Base-by-base conservation (phyloP, 2,329 filamentous ascomycete species). In the Penicillium sp. region DNA sequence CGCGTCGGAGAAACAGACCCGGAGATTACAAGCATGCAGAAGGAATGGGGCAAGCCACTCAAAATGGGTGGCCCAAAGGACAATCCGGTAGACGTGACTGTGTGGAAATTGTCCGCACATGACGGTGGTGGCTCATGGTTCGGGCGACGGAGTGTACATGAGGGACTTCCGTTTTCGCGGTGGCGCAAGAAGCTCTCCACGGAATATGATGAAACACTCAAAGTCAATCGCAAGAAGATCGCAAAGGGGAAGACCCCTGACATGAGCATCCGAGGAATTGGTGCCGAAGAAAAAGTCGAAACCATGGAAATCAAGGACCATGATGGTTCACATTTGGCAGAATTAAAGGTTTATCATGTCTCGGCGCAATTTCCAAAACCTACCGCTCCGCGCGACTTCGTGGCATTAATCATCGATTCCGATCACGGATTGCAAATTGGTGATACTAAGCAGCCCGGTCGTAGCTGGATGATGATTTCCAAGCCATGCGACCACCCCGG, bases 51-150 rank as follows among this genome's bases (percentile, higher is more conserved):
- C 40, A 96, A 95, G 71, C 88, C 91, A 39, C 76, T 92, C 73
- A 73, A 71, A 40, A 56, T 71, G 45, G 74, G 90, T 51, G 84
- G 81, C 39, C 73, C 82, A 3, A 85, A 81, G 61, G 87, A 92
- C 18, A 94, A 95, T 66, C 89, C 90, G 0, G 78, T 90, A 8
- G 85, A 81, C 0, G 86, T 97, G 58, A 81, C 79, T 51, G 85
- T 97, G 23, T 96, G 89, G 76, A 96, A 95, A 71, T 80, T 94
- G 56, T 76, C 81, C 0, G 84, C 87, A 2, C 87, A 89, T 64
- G 93, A 97, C 71, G 86, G 90, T 35, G 87, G 87, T 60, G 93
- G 92, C 2, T 81, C 89, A 7, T 97, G 93, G 93, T 97, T 97
- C 73, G 90, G 90, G 23, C 79, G 93, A 51, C 80, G 88, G 45